Base-by-base conservation (phyloP, 345 rosid species). In the Acer yangbiense region DNA sequence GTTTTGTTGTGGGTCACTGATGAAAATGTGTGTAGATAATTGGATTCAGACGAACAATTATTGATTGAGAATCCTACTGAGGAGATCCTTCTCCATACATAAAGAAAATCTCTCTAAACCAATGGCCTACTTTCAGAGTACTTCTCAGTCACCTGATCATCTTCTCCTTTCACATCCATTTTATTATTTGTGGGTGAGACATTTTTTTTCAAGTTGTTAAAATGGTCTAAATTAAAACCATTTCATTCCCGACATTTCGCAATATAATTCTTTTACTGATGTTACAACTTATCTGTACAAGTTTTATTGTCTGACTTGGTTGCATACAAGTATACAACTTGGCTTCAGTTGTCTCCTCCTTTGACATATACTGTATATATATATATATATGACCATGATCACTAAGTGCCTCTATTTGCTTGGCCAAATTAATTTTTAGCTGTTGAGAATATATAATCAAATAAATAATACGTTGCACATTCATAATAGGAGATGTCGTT, bases 1-100 rank as follows among this genome's bases (percentile, higher is more conserved):
- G 11, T 58, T 4, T 54, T 52, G 48, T 60, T 27, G 80, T 64
- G 82, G 85, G 76, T 65, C 83, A 80, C 27, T 52, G 68, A 9
- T 4, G 2, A 25, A 35, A 4, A 4, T 35, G 5, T 21, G 29
- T 27, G 58, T 27, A 35, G 35, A 41, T 27, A 2, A 27, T 71
- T 41, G 57, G 20, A 61, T 35, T 23, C 44, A 57, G 54, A 54
- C 29, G 54, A 14, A 46, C 77, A 65, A 66, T 58, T 27, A 16
- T 77, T 76, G 78, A 76, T 29, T 69, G 72, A 7, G 72, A 7
- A 72, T 55, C 77, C 71, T 52, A 23, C 61, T 23, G 61, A 21
- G 76, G 43, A 32, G 65, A 74, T 0, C 74, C 57, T 82, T 39
- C 64, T 78, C 58, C 58, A 54, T 11, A 5, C 17, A 52, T 5